Evolutionary conservation across 352 stramenopile genomes (phyloP).

Genomic region (Phytopythium sindhum): DNA sequence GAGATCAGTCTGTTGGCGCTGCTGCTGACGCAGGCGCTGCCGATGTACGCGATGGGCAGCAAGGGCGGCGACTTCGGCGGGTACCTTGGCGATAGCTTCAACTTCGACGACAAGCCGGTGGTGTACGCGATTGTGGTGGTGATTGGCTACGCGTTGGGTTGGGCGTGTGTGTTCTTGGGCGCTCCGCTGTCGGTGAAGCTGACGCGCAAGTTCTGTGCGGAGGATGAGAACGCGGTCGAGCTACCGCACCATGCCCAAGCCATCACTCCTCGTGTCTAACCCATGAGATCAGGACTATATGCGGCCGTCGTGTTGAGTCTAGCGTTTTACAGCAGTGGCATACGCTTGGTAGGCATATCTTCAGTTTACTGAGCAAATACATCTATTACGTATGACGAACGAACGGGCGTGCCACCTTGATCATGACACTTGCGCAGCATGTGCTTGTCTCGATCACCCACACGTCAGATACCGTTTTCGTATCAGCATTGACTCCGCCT

Average conservation of each 20-base stretch:
- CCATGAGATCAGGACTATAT: no score
- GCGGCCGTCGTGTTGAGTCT: no score
- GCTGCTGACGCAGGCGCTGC: slow-evolving; percentile 1
- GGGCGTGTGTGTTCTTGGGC: slow-evolving; percentile 1
- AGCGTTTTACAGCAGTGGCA: no score
- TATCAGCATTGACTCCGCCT: not conserved
- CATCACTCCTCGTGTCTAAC: not conserved
- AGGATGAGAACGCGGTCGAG: slow-evolving; percentile 14
- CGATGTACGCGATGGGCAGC: not conserved
- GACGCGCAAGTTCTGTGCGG: slow-evolving; percentile 5
- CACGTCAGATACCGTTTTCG: slow-evolving; percentile 9
- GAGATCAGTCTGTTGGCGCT: slow-evolving; percentile 1
- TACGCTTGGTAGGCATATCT: no score
- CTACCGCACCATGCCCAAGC: not conserved
- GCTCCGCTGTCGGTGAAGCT: slow-evolving; percentile 8
- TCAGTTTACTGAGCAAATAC: not conserved
- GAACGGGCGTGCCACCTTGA: slow-evolving; percentile 21
- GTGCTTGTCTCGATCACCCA: slow-evolving; percentile 82
- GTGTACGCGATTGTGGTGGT: slow-evolving; percentile 3
- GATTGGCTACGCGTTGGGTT: not conserved
- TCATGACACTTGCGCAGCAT: slow-evolving; percentile 74
- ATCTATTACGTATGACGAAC: not conserved
- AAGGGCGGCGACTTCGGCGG: slow-evolving; percentile 7
- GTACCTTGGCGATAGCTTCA: slow-evolving; percentile 9
- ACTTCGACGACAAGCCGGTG: slow-evolving; percentile 8